Evolutionary conservation across 371 early-diverging fungal genomes (phyloP).

Genomic region (Mortierella sp.): DNA sequence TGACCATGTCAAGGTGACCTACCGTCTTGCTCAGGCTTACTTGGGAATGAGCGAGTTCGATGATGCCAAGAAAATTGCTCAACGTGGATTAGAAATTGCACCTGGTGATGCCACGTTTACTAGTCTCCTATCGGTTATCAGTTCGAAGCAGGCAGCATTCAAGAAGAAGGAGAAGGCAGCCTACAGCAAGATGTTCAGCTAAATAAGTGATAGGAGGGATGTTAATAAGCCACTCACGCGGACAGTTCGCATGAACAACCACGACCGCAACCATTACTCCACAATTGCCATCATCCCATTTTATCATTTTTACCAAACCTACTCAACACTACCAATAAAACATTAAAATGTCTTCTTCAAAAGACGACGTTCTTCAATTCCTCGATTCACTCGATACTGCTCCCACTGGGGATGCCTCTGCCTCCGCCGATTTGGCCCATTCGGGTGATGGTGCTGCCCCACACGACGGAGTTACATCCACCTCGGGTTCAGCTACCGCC

Average conservation of each 20-base stretch:
- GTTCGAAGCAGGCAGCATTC: conserved; percentile 44
- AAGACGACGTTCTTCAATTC: conserved; percentile 60
- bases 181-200: conserved; percentile 57
- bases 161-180: conserved; percentile 57
- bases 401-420: conserved; percentile 7
- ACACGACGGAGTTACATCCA: conserved; percentile 1
- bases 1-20: conserved; percentile 71
- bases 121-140: conserved; percentile 38
- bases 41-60: conserved; percentile 67
- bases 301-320: conserved; percentile 2
- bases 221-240: conserved; percentile 7
- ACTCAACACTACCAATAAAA: neutral
- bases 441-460: neutral
- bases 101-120: conserved; percentile 49
- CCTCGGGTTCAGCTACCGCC: neutral
- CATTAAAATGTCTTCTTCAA: conserved; percentile 42
- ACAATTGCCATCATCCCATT: neutral
- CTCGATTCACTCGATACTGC: conserved; percentile 56
- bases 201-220: conserved; percentile 3
- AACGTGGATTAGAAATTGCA: conserved; percentile 63
- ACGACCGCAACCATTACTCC: neutral
- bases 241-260: neutral
- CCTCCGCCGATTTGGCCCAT: neutral
- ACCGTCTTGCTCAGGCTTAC: conserved; percentile 72
- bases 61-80: conserved; percentile 61